Evolutionary conservation across 306 rosid species (phyloP).

Genomic region (Argentina anserina): DNA sequence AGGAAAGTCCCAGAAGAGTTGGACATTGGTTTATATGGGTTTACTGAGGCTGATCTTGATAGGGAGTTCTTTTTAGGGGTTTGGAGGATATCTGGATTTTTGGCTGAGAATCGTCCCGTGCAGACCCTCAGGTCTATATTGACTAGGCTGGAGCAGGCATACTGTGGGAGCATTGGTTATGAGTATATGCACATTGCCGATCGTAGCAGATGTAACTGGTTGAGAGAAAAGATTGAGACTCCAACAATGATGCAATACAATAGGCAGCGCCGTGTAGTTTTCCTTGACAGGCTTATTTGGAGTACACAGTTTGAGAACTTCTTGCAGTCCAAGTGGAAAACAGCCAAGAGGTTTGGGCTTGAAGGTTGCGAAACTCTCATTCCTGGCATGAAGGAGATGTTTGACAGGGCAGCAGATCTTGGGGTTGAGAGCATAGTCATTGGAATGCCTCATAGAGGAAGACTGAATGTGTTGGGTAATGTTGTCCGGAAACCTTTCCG

Average conservation of each 20-base stretch:
- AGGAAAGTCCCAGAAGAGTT: constrained; percentile 65
- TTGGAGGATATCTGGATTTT: constrained; percentile 90
- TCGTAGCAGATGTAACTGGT: constrained; percentile 80
- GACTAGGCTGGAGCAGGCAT: constrained; percentile 95
- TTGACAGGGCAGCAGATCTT: constrained; percentile 85
- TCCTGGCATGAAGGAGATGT: constrained; percentile 96
- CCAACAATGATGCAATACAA: constrained; percentile 57
- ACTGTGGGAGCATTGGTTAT: constrained; percentile 87
- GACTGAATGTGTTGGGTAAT: constrained; percentile 84
- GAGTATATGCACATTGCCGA: constrained; percentile 97
- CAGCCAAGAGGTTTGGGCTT: constrained; percentile 92
- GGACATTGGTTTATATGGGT: constrained; percentile 83
- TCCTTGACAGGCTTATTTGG: constrained; percentile 91
- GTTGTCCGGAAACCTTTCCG: constrained; percentile 86
- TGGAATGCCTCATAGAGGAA: constrained; percentile 91
- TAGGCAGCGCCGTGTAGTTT: constrained; percentile 70
- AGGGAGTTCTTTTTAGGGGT: constrained; percentile 93
- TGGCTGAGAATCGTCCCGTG: constrained; percentile 90
- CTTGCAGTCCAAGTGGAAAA: constrained; percentile 88
- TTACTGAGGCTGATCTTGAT: constrained; percentile 95
- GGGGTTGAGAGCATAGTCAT: constrained; percentile 96
- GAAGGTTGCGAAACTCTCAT: constrained; percentile 89
- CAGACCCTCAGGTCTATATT: constrained; percentile 87
- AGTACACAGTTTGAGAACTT: constrained; percentile 85
- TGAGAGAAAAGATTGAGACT: constrained; percentile 87